Evolutionary conservation across 108 stramenopile species (phyloP).

Genomic region (Nannochloropsis granulata): DNA sequence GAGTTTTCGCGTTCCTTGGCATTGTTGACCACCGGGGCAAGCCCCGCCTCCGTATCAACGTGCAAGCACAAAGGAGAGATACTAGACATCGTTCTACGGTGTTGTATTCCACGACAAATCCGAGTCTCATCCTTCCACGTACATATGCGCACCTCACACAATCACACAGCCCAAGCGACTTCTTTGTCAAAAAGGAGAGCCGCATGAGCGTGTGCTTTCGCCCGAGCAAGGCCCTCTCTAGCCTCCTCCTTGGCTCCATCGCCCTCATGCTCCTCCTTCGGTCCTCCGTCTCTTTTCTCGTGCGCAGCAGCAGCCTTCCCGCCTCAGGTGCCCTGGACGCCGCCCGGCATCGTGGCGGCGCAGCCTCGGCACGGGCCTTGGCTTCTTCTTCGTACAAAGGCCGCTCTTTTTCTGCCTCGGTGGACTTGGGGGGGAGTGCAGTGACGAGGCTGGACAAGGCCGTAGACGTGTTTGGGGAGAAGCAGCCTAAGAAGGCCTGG

Average conservation of each 20-base stretch:
- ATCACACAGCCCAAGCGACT: no score
- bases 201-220: not conserved
- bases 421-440: not conserved
- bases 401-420: not conserved
- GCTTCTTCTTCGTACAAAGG: not conserved
- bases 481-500: not conserved
- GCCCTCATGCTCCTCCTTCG: not conserved
- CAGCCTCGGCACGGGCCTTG: not conserved
- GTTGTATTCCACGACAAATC: no score
- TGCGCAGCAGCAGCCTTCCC: not conserved
- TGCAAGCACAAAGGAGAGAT: no score
- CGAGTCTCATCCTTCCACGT: no score
- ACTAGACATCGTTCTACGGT: no score
- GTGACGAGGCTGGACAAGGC: not conserved
- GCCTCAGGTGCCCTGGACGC: not conserved
- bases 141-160: no score
- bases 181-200: not conserved
- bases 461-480: not conserved
- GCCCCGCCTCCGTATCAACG: no score
- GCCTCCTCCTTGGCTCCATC: not conserved
- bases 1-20: no score
- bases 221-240: not conserved
- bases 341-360: not conserved
- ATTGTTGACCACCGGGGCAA: no score
- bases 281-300: not conserved